phyloP scores from a whole-genome alignment of 1,284 basidiomycete species.

The Trichosporon sp. region DNA sequence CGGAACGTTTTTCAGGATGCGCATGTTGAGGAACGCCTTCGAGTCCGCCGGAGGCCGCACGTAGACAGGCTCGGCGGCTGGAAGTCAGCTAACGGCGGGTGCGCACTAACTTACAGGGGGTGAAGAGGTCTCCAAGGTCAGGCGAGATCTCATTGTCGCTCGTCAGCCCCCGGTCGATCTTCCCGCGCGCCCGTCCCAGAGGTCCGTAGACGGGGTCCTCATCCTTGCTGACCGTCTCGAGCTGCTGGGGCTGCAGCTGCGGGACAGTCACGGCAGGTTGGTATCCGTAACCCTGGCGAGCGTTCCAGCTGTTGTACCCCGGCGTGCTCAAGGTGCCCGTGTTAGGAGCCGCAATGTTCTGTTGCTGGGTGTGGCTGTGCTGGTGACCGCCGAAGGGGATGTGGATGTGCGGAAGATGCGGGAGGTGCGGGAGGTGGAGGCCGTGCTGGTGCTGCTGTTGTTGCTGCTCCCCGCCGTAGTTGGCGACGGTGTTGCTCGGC shows the following conservation, averaged over 20 bases:
- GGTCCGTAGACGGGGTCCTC: constrained; percentile 45
- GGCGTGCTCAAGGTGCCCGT: not conserved
- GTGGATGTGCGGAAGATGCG: constrained; percentile 2
- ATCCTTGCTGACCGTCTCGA: constrained; percentile 35
- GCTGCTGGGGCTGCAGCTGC: constrained; percentile 28
- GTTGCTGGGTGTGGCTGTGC: not conserved
- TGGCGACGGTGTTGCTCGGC: not conserved
- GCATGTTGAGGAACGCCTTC: constrained; percentile 25
- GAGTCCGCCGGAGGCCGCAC: constrained; percentile 17
- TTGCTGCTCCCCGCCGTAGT: not conserved
- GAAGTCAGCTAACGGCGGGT: constrained; percentile 1
- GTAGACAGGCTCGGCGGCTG: constrained; percentile 25
- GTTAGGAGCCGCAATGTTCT: not conserved
- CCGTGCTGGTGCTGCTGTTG: not conserved
- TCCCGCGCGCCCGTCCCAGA: constrained; percentile 32
- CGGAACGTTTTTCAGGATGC: constrained; percentile 30
- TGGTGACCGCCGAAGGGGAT: not conserved
- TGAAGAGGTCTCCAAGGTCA: constrained; percentile 31
- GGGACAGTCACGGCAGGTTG: not conserved
- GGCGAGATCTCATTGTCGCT: constrained; percentile 41
- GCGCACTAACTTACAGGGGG: constrained; percentile 20
- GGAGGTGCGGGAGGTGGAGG: not conserved
- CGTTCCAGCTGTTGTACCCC: not conserved
- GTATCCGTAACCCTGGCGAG: constrained; percentile 7
- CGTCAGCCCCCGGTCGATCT: constrained; percentile 35